Evolutionary conservation across 2,329 filamentous ascomycete genomes (phyloP).

Genomic region (Colletotrichum simmondsii): DNA sequence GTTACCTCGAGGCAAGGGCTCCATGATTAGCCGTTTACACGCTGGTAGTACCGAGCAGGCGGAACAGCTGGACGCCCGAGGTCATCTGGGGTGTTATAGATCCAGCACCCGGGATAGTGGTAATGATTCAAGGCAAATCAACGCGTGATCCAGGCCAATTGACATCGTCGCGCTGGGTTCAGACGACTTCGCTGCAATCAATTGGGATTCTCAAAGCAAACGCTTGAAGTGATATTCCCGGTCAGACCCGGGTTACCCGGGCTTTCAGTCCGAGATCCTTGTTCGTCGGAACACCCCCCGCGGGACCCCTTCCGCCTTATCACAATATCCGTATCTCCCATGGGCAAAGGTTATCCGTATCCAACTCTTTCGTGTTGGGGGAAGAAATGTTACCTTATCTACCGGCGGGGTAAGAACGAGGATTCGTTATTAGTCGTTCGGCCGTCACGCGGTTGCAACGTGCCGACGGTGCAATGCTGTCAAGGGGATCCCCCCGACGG

Average conservation of each 20-base stretch:
- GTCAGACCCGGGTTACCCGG: slow-evolving; percentile 1
- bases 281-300: slow-evolving; percentile 16
- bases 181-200: background rate
- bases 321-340: slow-evolving; percentile 15
- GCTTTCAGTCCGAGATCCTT: background rate
- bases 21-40: background rate
- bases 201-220: background rate
- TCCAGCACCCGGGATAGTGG: background rate
- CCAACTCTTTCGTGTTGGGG: too few species aligned
- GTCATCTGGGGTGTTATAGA: background rate
- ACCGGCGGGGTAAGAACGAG: background rate
- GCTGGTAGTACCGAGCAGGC: background rate
- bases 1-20: background rate
- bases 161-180: background rate
- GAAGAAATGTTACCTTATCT: slow-evolving; percentile 20
- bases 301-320: slow-evolving; percentile 25
- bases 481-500: slow-evolving; percentile 14
- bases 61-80: background rate
- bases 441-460: slow-evolving; percentile 21
- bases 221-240: background rate
- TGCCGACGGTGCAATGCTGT: background rate
- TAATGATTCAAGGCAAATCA: background rate
- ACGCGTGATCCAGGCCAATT: background rate
- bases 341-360: background rate
- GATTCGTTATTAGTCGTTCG: background rate